Base-by-base conservation (phyloP, 345 rosid genomes). In the Brassica nigra region DNA sequence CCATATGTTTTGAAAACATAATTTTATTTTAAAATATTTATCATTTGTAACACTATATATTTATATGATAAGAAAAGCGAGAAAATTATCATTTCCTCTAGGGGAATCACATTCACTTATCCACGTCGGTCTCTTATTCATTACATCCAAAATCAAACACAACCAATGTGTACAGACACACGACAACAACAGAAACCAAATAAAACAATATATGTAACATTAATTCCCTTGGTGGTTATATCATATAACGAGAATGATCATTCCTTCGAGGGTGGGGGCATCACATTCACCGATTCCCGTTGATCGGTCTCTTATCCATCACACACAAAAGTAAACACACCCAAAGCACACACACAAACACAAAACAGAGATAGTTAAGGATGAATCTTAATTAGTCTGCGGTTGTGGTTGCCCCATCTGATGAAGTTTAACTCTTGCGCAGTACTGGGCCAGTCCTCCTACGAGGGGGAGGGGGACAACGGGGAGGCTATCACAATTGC, bases 401-500 rank as follows among this genome's bases (percentile, higher is more conserved):
- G 74, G 62, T 30, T 68, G 77, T 59, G 77, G 80, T 18, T 71
- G 76, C 20, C 27, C 77, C 62, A 42, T 42, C 63, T 77, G 80
- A 42, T 72, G 81, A 33, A 81, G 70, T 18, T 84, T 85, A 64
- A 80, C 27, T 23, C 65, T 79, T 1, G 90, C 88, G 76, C 92
- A 87, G 1, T 85, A 72, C 54, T 61, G 67, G 39, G 76, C 61
- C 54, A 75, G 30, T n/a, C 57, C 91, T 20, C 80, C 87, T 1
- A 73, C 75, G 10, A 92, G 67, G 1, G 97, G 97, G 8, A 92
- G 71, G 1, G 97, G 97, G 8, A 89, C 29, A 0, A 92, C 86
- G 1, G 97, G 97, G 5, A 92, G 7, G 20, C 75, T 84, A 20
- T 92, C 93, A 11, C 97, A 90, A 65, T 92, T 87, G 80, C 95